Base-by-base conservation (phyloP, 192 early-diverging fungal species). In the Backusella morwellensis region DNA sequence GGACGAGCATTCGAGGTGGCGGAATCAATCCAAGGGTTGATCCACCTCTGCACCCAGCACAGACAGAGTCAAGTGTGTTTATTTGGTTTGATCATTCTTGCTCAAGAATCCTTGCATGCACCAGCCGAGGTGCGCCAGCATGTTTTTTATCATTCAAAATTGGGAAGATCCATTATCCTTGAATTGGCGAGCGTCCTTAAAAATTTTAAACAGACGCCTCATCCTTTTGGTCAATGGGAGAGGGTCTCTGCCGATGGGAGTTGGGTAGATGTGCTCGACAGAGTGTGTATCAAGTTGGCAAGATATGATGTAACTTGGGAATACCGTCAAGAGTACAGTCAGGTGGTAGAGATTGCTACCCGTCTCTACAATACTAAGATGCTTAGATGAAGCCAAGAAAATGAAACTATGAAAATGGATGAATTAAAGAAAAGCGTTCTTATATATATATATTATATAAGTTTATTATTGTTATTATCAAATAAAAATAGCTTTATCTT, bases 101-200 rank as follows among this genome's bases (percentile, higher is more conserved):
- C 66, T 6, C 38, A 35, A 8, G 72, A 69, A 34, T 44, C 47
- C 32, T 35, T 74, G 14, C 41, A 74, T n/a, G 72, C 73, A 14
- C 78, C 78, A 0, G 26, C 52, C 5, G 73, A 79, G 54, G 78
- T 79, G 11, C 42, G 73, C 12, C 78, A 79, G 26, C 73, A 75
- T 75, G 34, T 79, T 14, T 79, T 79, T 36, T 75, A 70, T 26
- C 42, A 67, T 42, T 68, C 50, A 35, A 73, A 74, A 8, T 47
- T 79, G 54, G 78, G 78, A n/a, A 42, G 78, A 29, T 44, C 54
- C 6, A 35, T 79, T n/a, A 75, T 79, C 26, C 44, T 79, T 6
- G 78, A 79, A 71, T 70, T 75, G 32, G 23, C 52, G 32, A 70
- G 34, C n/a, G 73, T 71, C 12, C 15, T 79, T 9, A 79, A 79